phyloP scores from a whole-genome alignment of 2,329 filamentous ascomycete species.

The Diaporthe velutina region DNA sequence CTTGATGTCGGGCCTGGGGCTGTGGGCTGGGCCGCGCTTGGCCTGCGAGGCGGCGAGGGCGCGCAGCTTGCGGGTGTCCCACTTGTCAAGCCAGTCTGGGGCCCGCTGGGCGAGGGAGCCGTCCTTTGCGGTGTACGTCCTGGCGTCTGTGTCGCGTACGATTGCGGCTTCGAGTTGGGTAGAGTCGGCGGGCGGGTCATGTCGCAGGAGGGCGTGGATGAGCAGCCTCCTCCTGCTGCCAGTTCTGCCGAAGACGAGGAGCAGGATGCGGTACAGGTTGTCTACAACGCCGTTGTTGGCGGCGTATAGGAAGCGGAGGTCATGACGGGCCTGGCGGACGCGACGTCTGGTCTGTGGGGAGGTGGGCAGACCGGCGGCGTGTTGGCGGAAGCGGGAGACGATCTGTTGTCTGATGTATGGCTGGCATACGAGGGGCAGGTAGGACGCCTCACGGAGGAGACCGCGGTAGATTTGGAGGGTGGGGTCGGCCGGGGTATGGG shows the following conservation, averaged over 20 bases:
- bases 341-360: constrained; percentile 41
- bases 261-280: constrained; percentile 62
- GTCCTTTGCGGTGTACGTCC: constrained; percentile 18
- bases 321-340: constrained; percentile 56
- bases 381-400: constrained; percentile 59
- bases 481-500: constrained; percentile 44
- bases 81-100: constrained; percentile 61
- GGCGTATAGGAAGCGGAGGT: constrained; percentile 63
- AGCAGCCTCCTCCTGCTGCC: constrained; percentile 66
- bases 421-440: constrained; percentile 67
- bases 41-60: constrained; percentile 58
- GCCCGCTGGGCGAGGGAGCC: constrained; percentile 23
- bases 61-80: constrained; percentile 61
- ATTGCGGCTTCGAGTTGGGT: constrained; percentile 52
- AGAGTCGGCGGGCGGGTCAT: constrained; percentile 55
- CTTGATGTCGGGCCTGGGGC: constrained; percentile 47
- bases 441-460: constrained; percentile 71
- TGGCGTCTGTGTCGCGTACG: constrained; percentile 2
- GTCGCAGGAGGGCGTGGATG: constrained; percentile 53
- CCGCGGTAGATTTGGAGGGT: constrained; percentile 66
- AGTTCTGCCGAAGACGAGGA: constrained; percentile 64
- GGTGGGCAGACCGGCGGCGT: constrained; percentile 46
- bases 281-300: constrained; percentile 64
- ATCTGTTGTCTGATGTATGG: constrained; percentile 59
- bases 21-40: constrained; percentile 45